phyloP scores from a whole-genome alignment of 805 yeast species.

The Ogataea saltuana region DNA sequence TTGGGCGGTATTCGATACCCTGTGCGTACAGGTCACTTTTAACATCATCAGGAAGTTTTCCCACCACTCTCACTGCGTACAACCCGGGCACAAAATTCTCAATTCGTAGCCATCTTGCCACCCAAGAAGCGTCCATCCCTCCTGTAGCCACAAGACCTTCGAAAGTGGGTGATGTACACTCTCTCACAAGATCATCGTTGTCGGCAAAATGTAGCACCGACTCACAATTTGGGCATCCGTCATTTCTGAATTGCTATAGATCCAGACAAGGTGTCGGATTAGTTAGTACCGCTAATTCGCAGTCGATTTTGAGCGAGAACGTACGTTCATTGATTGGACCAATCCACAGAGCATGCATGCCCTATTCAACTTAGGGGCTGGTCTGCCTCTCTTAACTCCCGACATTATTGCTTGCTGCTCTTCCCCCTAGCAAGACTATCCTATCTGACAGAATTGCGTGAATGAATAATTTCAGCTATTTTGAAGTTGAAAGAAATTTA shows the following conservation, averaged over 20 bases:
- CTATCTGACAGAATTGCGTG: too few species aligned
- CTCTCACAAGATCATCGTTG: slow-evolving; percentile 82
- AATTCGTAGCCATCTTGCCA: slow-evolving; percentile 91
- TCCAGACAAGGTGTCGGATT: background rate
- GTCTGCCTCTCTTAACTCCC: slow-evolving; percentile 34
- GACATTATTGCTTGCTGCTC: slow-evolving; percentile 1
- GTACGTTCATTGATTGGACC: slow-evolving; percentile 72
- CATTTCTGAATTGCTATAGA: slow-evolving; percentile 61
- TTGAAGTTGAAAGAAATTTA: background rate
- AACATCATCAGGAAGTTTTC: slow-evolving; percentile 86
- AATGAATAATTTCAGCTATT: background rate
- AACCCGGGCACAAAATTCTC: slow-evolving; percentile 86
- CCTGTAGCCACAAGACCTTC: slow-evolving; percentile 94
- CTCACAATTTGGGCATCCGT: slow-evolving; percentile 97
- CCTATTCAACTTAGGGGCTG: slow-evolving; percentile 68
- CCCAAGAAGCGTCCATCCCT: slow-evolving; percentile 88
- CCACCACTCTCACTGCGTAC: slow-evolving; percentile 91
- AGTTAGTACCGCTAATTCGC: too few species aligned
- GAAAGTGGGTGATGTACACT: slow-evolving; percentile 93
- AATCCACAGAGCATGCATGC: slow-evolving; percentile 98
- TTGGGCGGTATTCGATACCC: slow-evolving; percentile 85
- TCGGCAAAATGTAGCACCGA: slow-evolving; percentile 71
- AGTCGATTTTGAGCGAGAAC: too few species aligned
- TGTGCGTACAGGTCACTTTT: slow-evolving; percentile 68
- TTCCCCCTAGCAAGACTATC: too few species aligned